Evolutionary conservation across 106 monocot genomes (phyloP).

Genomic region (Triglochin maritima): DNA sequence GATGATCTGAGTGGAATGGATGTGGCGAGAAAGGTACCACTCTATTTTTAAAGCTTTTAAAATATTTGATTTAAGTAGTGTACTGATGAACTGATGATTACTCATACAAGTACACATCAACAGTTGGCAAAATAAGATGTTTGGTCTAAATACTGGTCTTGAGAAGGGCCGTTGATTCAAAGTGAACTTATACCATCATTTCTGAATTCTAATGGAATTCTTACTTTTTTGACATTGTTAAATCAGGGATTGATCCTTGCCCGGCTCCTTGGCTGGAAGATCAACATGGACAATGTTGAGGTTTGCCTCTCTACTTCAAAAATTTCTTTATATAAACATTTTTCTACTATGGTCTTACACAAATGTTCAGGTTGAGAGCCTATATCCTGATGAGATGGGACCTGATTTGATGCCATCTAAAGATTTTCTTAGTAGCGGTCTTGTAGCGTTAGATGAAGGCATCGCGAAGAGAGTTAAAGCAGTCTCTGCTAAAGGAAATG

Average conservation of each 20-base stretch:
- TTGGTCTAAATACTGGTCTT: too few relatives aligned
- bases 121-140: too few relatives aligned
- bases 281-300: conserved; percentile 72
- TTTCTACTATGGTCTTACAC: not conserved
- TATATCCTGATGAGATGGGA: conserved; percentile 76
- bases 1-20: conserved; percentile 99
- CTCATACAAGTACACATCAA: too few relatives aligned
- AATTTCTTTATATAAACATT: conserved; percentile 5
- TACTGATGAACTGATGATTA: not conserved
- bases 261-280: conserved; percentile 67
- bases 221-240: conserved; percentile 2
- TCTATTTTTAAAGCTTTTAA: not conserved
- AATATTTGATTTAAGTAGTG: not conserved
- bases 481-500: conserved; percentile 62
- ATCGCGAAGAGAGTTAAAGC: conserved; percentile 46
- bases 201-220: not conserved
- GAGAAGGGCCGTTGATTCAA: too few relatives aligned
- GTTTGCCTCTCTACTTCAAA: conserved; percentile 9
- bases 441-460: conserved; percentile 52
- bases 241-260: conserved; percentile 82
- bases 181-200: not conserved
- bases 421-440: conserved; percentile 57
- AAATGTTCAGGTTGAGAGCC: conserved; percentile 70
- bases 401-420: conserved; percentile 55
- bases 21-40: conserved; percentile 91